Base-by-base conservation (phyloP, 495 filamentous ascomycete species). In the Chlorociboria aeruginascens region DNA sequence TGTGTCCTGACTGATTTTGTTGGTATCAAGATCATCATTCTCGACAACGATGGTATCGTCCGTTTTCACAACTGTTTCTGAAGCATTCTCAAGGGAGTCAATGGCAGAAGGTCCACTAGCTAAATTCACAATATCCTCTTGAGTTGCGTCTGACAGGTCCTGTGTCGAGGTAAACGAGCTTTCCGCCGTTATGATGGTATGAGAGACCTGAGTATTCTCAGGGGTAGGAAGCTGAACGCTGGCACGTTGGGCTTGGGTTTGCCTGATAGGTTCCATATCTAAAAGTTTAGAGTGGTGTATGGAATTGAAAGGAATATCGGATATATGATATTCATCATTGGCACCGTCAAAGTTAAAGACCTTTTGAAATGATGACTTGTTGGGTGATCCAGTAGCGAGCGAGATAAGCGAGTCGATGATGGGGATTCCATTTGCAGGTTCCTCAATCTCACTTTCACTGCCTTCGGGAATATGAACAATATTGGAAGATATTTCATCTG, bases 301-400 rank as follows among this genome's bases (percentile, higher is more conserved):
- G 16, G 25, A 39, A n/a, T 42, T 43, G 32, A 44, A 44, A 33
- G 33, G 16, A 12, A 46, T 11, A 3, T 40, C 32, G 25, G 32
- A 38, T 25, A 25, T 25, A 25, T 25, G 43, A 12, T 36, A 12
- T 32, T 57, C 50, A 45, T 51, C 57, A 41, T 55, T 45, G 1
- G 40, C 31, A 20, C 55, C 60, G 32, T 49, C 50, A 14, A 61
- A 10, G 31, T 32, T 47, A 33, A 53, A 48, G n/a, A 46, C 32
- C 9, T 43, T 47, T 20, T 30, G 12, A 28, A 37, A 40, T 8
- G 43, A 36, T 9, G 40, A 45, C 20, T 25, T 25, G 20, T 25
- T 25, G 20, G 20, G 20, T 25, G 20, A 4, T 25, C 4, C 20
- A 25, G 20, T 25, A 25, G 20, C 2, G 20, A 4, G 4, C 20